These are phyloP conservation scores for Penicillium psychrosexuale DNA, from an alignment of 2,329 filamentous ascomycete species.

Conservation along the genomic window DNA sequence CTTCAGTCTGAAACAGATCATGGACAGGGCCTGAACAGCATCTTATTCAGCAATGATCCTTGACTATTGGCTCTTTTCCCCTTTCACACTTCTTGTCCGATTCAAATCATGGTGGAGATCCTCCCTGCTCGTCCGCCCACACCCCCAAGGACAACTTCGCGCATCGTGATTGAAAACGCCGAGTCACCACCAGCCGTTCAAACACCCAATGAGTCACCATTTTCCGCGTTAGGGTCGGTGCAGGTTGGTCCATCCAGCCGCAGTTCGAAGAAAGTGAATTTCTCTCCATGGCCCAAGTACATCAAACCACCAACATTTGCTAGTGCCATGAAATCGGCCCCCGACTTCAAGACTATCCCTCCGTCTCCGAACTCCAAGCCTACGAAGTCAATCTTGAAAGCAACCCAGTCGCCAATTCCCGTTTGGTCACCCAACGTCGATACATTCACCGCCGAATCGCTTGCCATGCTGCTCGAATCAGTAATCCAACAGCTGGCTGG, in stretches of 20 bases:
- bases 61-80: constrained; percentile 14
- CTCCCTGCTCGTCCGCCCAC: constrained; percentile 55
- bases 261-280: constrained; percentile 59
- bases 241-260: constrained; percentile 36
- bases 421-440: constrained; percentile 45
- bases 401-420: constrained; percentile 44
- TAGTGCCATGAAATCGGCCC: constrained; percentile 35
- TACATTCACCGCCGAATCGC: constrained; percentile 54
- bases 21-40: constrained; percentile 1
- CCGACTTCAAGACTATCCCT: constrained; percentile 48
- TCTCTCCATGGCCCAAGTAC: constrained; percentile 58
- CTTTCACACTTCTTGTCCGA: constrained; percentile 10
- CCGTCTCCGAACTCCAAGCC: constrained; percentile 53
- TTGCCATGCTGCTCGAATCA: constrained; percentile 80
- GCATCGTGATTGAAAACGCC: constrained; percentile 34
- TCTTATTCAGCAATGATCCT: constrained; percentile 30
- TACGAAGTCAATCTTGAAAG: constrained; percentile 79
- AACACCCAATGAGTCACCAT: constrained; percentile 45
- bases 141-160: constrained; percentile 48
- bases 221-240: constrained; percentile 37
- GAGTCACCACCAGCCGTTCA: constrained; percentile 33
- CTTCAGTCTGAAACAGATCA: neutral
- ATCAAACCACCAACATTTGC: constrained; percentile 46
- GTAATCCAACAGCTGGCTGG: constrained; percentile 77
- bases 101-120: constrained; percentile 42